phyloP scores from a whole-genome alignment of 1,284 basidiomycete genomes.

The Kwoniella shivajii region DNA sequence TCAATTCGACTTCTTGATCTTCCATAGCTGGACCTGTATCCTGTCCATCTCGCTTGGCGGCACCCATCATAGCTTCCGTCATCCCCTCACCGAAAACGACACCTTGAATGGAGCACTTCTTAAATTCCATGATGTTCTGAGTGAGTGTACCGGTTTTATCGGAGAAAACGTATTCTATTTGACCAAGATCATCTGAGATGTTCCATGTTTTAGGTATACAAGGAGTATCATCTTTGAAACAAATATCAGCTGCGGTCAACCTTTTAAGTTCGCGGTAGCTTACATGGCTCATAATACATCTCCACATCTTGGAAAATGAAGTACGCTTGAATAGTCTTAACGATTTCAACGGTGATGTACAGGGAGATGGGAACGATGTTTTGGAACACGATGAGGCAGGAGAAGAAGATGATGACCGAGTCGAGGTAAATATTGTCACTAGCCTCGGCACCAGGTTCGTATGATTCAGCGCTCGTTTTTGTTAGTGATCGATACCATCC shows the following conservation, averaged over 20 bases:
- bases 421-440: constrained; percentile 69
- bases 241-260: not conserved
- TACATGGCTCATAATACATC: constrained; percentile 85
- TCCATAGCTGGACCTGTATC: constrained; percentile 66
- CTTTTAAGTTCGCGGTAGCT: constrained; percentile 5
- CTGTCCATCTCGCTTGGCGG: constrained; percentile 78
- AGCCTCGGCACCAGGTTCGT: constrained; percentile 68
- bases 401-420: constrained; percentile 83
- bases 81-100: constrained; percentile 87
- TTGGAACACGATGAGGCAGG: constrained; percentile 91
- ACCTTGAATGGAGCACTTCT: constrained; percentile 88
- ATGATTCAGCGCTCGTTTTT: constrained; percentile 72
- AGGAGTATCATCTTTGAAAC: constrained; percentile 67
- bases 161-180: constrained; percentile 97
- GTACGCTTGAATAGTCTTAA: constrained; percentile 94
- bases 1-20: constrained; percentile 69
- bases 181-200: constrained; percentile 94
- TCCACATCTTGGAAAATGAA: constrained; percentile 97
- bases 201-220: constrained; percentile 98
- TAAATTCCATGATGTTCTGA: constrained; percentile 98
- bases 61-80: constrained; percentile 92
- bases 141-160: constrained; percentile 98
- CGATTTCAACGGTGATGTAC: constrained; percentile 96
- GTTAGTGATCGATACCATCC: constrained; percentile 68
- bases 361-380: constrained; percentile 97